These are phyloP conservation scores for thale cress (Arabidopsis thaliana) DNA, from an alignment of 345 rosid species.

Conservation along the genomic window TAIR10.1 NC_003076.8:20834501-20835000, in stretches of 20 bases:
- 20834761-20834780: neutral
- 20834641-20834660: neutral
- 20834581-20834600: neutral
- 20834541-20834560: slow-evolving; percentile 6
- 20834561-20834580: neutral
- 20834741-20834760: neutral
- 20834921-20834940: neutral
- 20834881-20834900: neutral
- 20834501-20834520: neutral
- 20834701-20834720: neutral
- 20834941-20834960: slow-evolving; percentile 3
- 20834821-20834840: too few species aligned
- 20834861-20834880: neutral
- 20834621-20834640: neutral
- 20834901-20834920: neutral
- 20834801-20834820: too few species aligned
- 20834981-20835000: neutral
- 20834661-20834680: neutral
- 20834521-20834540: neutral
- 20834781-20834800: too few species aligned
- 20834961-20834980: neutral
- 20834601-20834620: neutral
- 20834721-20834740: neutral
- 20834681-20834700: too few species aligned
- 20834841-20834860: too few species aligned